Base-by-base conservation (phyloP, 192 early-diverging fungal species). In the Diversispora eburnea region DNA sequence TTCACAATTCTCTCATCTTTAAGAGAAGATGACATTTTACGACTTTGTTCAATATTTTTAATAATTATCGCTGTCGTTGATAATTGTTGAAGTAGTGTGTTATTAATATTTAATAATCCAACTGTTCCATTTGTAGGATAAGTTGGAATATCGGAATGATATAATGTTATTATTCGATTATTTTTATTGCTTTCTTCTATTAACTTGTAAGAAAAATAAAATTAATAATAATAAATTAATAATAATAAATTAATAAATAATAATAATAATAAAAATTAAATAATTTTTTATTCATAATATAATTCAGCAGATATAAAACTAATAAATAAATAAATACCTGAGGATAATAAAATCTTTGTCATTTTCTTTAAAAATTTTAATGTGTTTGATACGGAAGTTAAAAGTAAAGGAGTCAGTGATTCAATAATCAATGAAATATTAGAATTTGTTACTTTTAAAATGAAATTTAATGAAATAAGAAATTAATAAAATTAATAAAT, bases 101-200 rank as follows among this genome's bases (percentile, higher is more conserved):
- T 77, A 25, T 57, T 46, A 60, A 72, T 59, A 60, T 72, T 72
- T 25, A 72, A 43, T 10, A 47, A 22, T 41, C 75, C 62, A 0
- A 78, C 74, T 19, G 55, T 60, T 4, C 75, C 75, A 49, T 74
- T 78, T 8, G 77, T 74, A 4, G 74, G 67, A 51, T 81, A 68
- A 4, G 74, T 77, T 43, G 81, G 81, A 22, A 82, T 65, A 71
- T 82, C 81, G 45, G 78, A 78, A 22, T 82, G 81, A 45, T 82
- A 73, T 3, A 77, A 51, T 15, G 76, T 70, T 51, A 82, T 79
- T n/a, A 79, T 72, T n/a, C 74, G 60, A 60, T 22, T 48, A 41
- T 49, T 19, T 54, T 68, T 17, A 33, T 41, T 19, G 5, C 43
- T 46, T 33, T 33, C 25, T 33, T 33, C 25, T 33, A 33, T 33